Percentiles rank a stretch among this genome's conserved stretches.
Conservation (phyloP, 192 early-diverging fungal genomes). For the Backusella circina region DNA sequence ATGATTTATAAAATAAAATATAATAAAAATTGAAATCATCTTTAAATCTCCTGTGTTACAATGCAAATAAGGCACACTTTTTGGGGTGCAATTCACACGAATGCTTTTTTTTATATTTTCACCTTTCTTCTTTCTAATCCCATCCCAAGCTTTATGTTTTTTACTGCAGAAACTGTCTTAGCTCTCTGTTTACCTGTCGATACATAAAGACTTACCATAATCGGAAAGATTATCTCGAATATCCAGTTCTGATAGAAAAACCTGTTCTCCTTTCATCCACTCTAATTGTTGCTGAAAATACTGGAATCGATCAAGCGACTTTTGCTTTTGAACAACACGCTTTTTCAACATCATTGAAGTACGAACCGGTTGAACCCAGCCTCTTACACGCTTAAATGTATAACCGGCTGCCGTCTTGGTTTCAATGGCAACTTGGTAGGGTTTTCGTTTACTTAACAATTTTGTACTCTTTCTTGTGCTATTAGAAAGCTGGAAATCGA, state of each 20-base stretch:
- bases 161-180: not conserved
- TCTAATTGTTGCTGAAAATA: slow-evolving; percentile 22
- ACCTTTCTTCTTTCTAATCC: not conserved
- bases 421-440: not conserved
- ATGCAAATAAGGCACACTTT: not conserved
- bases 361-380: slow-evolving; percentile 34
- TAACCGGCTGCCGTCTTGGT: not conserved
- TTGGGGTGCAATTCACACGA: not conserved
- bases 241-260: slow-evolving; percentile 26
- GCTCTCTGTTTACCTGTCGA: not conserved
- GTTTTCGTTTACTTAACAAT: not conserved
- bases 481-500: not conserved
- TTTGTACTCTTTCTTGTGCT: not conserved
- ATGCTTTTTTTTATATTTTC: not conserved
- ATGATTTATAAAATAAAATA: not conserved
- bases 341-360: slow-evolving; percentile 50
- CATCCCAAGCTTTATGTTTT: not conserved
- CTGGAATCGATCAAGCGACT: slow-evolving; percentile 33
- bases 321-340: slow-evolving; percentile 29
- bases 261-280: slow-evolving; percentile 35
- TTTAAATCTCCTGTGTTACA: not conserved
- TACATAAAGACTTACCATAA: slow-evolving; percentile 32
- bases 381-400: slow-evolving; percentile 11
- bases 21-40: too few relatives aligned
- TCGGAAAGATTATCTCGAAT: slow-evolving; percentile 21